A percentile compares a stretch with the other conserved stretches of the same genome.
Conservation (phyloP, 2,329 filamentous ascomycete genomes). For the Paecilomyces fulvus region DNA sequence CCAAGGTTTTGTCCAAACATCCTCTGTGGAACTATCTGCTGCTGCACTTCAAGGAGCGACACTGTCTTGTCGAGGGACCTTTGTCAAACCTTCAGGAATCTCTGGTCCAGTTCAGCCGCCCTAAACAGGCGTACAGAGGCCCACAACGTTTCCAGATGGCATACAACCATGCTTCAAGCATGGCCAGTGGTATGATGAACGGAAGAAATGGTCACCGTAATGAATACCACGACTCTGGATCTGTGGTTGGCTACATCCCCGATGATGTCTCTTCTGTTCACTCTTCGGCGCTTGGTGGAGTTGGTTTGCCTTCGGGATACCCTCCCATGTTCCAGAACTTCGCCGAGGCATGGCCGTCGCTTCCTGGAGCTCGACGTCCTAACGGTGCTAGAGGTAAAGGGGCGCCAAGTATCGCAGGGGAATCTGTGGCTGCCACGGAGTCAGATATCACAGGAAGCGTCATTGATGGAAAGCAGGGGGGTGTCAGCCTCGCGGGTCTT, state of each 20-base stretch:
- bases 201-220: slow-evolving; percentile 42
- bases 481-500: slow-evolving; percentile 79
- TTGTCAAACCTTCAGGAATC: slow-evolving; percentile 94
- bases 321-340: slow-evolving; percentile 95
- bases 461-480: slow-evolving; percentile 72
- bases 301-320: slow-evolving; percentile 72
- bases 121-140: slow-evolving; percentile 82
- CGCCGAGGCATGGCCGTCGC: slow-evolving; percentile 78
- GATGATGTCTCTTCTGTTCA: slow-evolving; percentile 96
- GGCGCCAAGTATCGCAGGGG: slow-evolving; percentile 73
- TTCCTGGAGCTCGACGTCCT: slow-evolving; percentile 60
- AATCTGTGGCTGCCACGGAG: slow-evolving; percentile 87
- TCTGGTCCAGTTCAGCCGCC: slow-evolving; percentile 86
- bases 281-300: slow-evolving; percentile 79
- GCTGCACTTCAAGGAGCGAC: slow-evolving; percentile 92
- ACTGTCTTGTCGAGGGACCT: slow-evolving; percentile 91
- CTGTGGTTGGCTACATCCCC: slow-evolving; percentile 88
- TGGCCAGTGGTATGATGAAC: slow-evolving; percentile 46
- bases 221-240: slow-evolving; percentile 66
- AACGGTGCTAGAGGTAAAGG: slow-evolving; percentile 59
- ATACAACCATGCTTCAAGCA: slow-evolving; percentile 57
- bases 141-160: slow-evolving; percentile 81
- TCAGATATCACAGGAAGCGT: slow-evolving; percentile 74
- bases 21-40: slow-evolving; percentile 95
- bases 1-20: slow-evolving; percentile 95